Base-by-base conservation (phyloP, 176 grass and related monocot genomes). In the Carex cristatella region DNA sequence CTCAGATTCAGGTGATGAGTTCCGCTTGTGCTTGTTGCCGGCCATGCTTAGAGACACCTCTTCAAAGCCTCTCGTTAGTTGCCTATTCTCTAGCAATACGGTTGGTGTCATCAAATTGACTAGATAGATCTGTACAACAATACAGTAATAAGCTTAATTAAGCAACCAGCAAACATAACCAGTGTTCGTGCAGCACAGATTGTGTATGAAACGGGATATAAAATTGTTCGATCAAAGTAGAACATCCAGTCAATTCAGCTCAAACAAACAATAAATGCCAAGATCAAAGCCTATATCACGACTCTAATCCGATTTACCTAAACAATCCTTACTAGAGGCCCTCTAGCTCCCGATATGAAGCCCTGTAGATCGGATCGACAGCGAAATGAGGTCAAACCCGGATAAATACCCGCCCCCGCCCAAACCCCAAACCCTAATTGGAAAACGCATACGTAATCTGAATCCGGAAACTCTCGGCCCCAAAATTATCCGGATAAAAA, bases 1-100 rank as follows among this genome's bases (percentile, higher is more conserved):
- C 46, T 92, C 88, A 9, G 90, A 99, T 83, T 96, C 97, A 15
- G 61, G 46, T 3, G 81, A 83, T 30, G 81, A 83, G 28, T 35
- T 64, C 3, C 81, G 64, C 56, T 69, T 83, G 15, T 83, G 81
- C 61, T 83, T 83, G 63, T 48, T 83, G 5, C 81, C 81, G 9
- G 81, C 81, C 81, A 69, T 83, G 42, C 23, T 69, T 32, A 69
- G 44, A 55, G 27, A 69, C 46, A 49, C 46, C 59, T 64, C 61
- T 13, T 69, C 81, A 67, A 83, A 69, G 16, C 63, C 81, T 83
- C 81, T 68, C 11, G 59, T 2, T 12, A 83, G 23, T 69, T 83
- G 81, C 81, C 65, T 69, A 23, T 69, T 69, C 13, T 83, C 61
- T 53, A 83, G 23, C 38, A 83, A 67, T 18, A 83, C 63, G 53